A percentile compares a stretch with the other conserved stretches of the same genome.
Conservation (phyloP, 2,329 filamentous ascomycete species). For the Camptophora hylomeconis region DNA sequence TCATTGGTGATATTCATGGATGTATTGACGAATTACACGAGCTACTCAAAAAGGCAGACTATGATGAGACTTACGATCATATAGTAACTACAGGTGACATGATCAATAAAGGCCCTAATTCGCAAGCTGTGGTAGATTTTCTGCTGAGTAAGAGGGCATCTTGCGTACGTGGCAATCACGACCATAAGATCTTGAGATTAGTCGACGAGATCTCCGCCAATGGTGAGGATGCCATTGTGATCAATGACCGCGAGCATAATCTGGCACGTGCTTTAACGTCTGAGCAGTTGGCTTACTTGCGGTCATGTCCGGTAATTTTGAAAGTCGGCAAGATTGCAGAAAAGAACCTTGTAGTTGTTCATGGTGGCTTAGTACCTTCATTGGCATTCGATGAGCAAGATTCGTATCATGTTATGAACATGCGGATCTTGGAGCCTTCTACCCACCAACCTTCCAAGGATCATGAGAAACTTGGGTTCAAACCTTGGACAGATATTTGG, state of each 20-base stretch:
- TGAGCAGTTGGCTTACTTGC: constrained; percentile 56
- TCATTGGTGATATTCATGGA: constrained; percentile 89
- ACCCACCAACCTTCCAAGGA: constrained; percentile 41
- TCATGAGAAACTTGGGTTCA: constrained; percentile 36
- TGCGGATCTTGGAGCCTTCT: constrained; percentile 62
- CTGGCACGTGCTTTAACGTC: constrained; percentile 44
- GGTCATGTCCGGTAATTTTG: constrained; percentile 64
- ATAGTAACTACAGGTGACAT: constrained; percentile 66
- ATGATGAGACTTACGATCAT: constrained; percentile 52
- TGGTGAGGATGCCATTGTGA: constrained; percentile 12
- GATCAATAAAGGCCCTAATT: constrained; percentile 78
- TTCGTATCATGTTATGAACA: constrained; percentile 77
- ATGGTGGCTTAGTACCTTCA: constrained; percentile 73
- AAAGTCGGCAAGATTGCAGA: constrained; percentile 49
- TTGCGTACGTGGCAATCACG: constrained; percentile 83
- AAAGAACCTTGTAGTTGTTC: constrained; percentile 57
- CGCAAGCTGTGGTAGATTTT: constrained; percentile 60
- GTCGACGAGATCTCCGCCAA: constrained; percentile 33
- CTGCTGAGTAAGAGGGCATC: constrained; percentile 62
- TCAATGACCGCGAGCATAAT: constrained; percentile 3
- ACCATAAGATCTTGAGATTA: constrained; percentile 68
- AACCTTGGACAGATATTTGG: constrained; percentile 55
- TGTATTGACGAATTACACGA: constrained; percentile 52
- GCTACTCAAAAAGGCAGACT: constrained; percentile 55
- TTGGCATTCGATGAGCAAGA: constrained; percentile 58